These are phyloP conservation scores for Sinapis alba DNA, from an alignment of 441 rosid genomes.

Conservation along the genomic window DNA sequence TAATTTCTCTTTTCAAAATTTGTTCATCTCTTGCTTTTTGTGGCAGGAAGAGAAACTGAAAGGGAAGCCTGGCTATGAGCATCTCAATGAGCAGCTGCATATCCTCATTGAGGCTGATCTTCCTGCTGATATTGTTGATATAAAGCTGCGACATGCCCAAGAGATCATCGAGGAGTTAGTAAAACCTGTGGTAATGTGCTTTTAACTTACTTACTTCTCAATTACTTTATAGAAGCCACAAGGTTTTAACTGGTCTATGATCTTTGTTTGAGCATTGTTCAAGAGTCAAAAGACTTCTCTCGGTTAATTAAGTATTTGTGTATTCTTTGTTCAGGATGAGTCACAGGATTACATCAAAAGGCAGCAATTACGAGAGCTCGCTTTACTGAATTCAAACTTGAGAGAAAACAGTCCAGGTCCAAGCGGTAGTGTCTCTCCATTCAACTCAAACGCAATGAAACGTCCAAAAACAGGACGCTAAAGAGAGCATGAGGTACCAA, in stretches of 20 bases:
- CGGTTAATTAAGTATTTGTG: neutral
- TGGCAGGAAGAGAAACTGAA: constrained; percentile 84
- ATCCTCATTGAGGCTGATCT: constrained; percentile 93
- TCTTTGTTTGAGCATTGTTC: neutral
- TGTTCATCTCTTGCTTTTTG: constrained; percentile 34
- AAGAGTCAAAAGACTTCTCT: neutral
- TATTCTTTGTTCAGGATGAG: constrained; percentile 64
- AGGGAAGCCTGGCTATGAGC: constrained; percentile 97
- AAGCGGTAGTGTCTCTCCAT: constrained; percentile 85
- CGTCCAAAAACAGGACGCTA: constrained; percentile 91
- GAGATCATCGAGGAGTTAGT: constrained; percentile 95
- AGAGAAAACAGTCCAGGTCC: constrained; percentile 98
- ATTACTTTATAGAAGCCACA: neutral
- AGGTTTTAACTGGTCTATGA: neutral
- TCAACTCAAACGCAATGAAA: constrained; percentile 93
- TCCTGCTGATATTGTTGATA: constrained; percentile 82
- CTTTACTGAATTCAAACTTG: constrained; percentile 82
- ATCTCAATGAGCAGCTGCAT: constrained; percentile 93
- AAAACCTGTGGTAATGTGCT: constrained; percentile 81
- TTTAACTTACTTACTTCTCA: neutral
- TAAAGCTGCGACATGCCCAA: constrained; percentile 91
- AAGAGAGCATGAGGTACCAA: neutral
- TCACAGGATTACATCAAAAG: constrained; percentile 91
- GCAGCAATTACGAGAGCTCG: constrained; percentile 91
- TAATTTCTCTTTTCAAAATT: neutral